phyloP scores from a whole-genome alignment of 1,284 basidiomycete species.

The Mycosarcoma maydis region DNA sequence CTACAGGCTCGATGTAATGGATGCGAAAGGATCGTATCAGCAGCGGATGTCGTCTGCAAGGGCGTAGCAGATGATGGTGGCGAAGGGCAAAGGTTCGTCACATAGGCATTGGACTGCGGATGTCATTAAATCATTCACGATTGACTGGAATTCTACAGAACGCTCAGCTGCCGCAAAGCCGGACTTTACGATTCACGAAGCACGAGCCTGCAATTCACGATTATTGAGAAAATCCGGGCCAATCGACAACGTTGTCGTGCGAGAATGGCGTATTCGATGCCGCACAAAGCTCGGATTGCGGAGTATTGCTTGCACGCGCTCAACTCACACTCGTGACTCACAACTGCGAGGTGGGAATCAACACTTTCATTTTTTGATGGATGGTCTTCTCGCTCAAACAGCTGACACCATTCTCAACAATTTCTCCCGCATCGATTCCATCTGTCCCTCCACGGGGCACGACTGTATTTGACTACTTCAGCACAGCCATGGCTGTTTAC shows the following conservation, averaged over 20 bases:
- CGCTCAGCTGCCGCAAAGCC: not conserved
- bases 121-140: slow-evolving; percentile 10
- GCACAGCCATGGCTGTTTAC: slow-evolving; percentile 15
- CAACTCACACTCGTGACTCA: too few species aligned
- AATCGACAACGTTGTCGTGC: slow-evolving; percentile 19
- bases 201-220: not conserved
- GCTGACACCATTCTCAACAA: not conserved
- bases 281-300: slow-evolving; percentile 27
- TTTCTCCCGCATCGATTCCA: not conserved
- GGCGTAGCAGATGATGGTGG: slow-evolving; percentile 48
- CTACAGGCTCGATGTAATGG: slow-evolving; percentile 7
- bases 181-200: slow-evolving; percentile 1
- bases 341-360: slow-evolving; percentile 9
- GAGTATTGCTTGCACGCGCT: slow-evolving; percentile 14
- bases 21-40: slow-evolving; percentile 23
- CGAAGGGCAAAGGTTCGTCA: slow-evolving; percentile 32
- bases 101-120: not conserved
- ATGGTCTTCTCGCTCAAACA: slow-evolving; percentile 2
- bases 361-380: slow-evolving; percentile 19
- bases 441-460: not conserved
- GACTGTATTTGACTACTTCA: not conserved
- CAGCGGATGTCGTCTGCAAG: slow-evolving; percentile 42
- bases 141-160: not conserved
- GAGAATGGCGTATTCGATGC: slow-evolving; percentile 7
- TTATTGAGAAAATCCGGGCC: not conserved